A percentile compares a stretch with the other conserved stretches of the same genome.
Conservation (phyloP, 352 stramenopile genomes). For the Globisporangium spinosum region DNA sequence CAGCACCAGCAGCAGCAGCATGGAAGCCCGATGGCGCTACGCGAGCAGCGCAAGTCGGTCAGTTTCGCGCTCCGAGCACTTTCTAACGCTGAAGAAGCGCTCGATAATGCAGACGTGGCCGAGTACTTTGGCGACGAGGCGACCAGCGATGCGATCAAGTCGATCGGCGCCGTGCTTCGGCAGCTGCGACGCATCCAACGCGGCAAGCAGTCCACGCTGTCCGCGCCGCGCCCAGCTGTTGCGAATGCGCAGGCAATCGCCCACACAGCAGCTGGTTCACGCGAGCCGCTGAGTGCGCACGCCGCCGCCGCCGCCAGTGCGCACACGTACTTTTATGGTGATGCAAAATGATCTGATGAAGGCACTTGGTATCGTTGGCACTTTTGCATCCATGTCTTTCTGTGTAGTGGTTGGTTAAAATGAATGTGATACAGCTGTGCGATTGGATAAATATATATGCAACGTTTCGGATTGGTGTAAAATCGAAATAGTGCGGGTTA, state of each 20-base stretch:
- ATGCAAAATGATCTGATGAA: neutral
- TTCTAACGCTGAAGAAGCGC: slow-evolving; percentile 32
- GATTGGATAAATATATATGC: neutral
- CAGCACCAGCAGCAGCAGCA: slow-evolving; percentile 10
- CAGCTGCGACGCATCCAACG: slow-evolving; percentile 34
- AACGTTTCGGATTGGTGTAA: neutral
- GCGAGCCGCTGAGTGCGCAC: neutral
- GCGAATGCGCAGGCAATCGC: neutral
- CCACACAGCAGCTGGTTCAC: neutral
- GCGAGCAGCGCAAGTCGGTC: slow-evolving; percentile 32
- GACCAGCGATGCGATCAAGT: slow-evolving; percentile 22
- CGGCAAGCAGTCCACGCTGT: slow-evolving; percentile 36
- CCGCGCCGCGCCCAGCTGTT: neutral
- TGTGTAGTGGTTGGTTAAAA: neutral
- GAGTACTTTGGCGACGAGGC: slow-evolving; percentile 34
- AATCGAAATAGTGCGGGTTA: neutral
- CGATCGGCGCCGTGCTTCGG: slow-evolving; percentile 26
- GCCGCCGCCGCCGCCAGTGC: slow-evolving; percentile 11
- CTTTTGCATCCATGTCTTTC: neutral
- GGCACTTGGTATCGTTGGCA: neutral
- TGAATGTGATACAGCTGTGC: neutral
- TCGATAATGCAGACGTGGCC: slow-evolving; percentile 34
- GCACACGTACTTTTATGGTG: slow-evolving; percentile 38
- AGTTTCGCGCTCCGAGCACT: slow-evolving; percentile 30
- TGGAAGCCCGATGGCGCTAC: neutral